phyloP scores from a whole-genome alignment of 768 basidiomycete genomes.

The Mycena galericulata region DNA sequence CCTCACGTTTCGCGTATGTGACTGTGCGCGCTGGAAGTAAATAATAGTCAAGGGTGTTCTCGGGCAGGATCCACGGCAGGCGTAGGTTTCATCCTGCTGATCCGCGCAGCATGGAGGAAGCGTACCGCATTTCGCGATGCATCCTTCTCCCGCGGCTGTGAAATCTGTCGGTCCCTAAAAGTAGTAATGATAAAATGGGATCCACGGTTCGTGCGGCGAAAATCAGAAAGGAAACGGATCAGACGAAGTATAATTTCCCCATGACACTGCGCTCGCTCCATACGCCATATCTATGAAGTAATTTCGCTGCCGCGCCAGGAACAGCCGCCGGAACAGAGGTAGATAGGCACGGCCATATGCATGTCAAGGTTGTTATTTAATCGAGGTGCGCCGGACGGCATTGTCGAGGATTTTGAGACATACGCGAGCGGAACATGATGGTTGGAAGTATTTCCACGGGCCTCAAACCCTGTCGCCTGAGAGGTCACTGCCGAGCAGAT shows the following conservation, averaged over 20 bases:
- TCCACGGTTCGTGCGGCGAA: too few relatives aligned
- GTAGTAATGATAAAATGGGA: too few relatives aligned
- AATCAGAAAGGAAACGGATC: background rate
- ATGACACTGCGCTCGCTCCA: too few relatives aligned
- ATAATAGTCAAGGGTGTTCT: background rate
- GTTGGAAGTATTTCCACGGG: background rate
- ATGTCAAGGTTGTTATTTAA: too few relatives aligned
- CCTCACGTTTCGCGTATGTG: background rate
- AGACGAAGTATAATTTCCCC: too few relatives aligned
- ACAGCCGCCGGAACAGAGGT: background rate
- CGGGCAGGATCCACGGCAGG: background rate
- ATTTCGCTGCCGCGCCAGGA: background rate
- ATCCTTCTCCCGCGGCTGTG: slow-evolving; percentile 2
- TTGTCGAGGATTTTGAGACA: background rate
- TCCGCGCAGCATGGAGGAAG: background rate
- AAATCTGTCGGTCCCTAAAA: background rate
- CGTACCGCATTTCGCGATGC: background rate
- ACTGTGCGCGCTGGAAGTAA: slow-evolving; percentile 11
- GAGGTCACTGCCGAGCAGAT: too few relatives aligned
- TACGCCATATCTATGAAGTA: too few relatives aligned
- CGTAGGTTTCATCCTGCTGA: background rate
- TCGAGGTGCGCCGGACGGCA: too few relatives aligned
- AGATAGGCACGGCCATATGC: too few relatives aligned
- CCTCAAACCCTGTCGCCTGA: background rate
- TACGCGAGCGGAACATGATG: background rate